Evolutionary conservation across 805 yeast genomes (phyloP).

Genomic region (Lachancea kluyveri): DNA sequence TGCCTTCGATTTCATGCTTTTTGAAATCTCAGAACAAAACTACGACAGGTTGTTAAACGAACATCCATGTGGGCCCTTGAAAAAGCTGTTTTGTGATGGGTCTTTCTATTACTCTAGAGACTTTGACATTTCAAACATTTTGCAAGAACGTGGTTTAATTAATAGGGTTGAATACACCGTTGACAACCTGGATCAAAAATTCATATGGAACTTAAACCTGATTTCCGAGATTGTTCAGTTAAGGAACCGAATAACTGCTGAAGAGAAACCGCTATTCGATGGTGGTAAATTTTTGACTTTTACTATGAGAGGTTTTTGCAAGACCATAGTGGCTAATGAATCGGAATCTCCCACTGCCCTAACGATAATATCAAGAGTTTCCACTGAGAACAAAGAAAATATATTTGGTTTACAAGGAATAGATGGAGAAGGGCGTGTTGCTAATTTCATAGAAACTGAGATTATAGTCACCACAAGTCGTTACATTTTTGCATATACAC

Average conservation of each 20-base stretch:
- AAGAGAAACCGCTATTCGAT: slow-evolving; percentile 56
- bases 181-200: slow-evolving; percentile 60
- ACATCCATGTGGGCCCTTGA: slow-evolving; percentile 77
- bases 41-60: slow-evolving; percentile 35
- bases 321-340: slow-evolving; percentile 39
- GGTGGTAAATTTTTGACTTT: slow-evolving; percentile 69
- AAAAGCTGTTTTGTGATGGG: slow-evolving; percentile 73
- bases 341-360: slow-evolving; percentile 33
- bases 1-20: slow-evolving; percentile 39
- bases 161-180: slow-evolving; percentile 33
- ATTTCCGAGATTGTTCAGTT: slow-evolving; percentile 71
- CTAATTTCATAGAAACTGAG: slow-evolving; percentile 89
- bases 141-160: slow-evolving; percentile 64
- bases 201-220: slow-evolving; percentile 88
- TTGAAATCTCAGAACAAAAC: slow-evolving; percentile 20
- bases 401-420: slow-evolving; percentile 82
- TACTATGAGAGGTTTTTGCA: slow-evolving; percentile 87
- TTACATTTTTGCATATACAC: slow-evolving; percentile 66
- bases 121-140: slow-evolving; percentile 76
- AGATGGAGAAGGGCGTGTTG: slow-evolving; percentile 88
- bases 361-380: slow-evolving; percentile 82
- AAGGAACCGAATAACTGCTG: slow-evolving; percentile 57
- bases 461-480: slow-evolving; percentile 50
- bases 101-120: slow-evolving; percentile 85
- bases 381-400: slow-evolving; percentile 85